Percentiles rank a stretch among this genome's conserved stretches.
Evolutionary conservation across 1,284 basidiomycete genomes (phyloP).

Genomic region (Sporisorium scitamineum): DNA sequence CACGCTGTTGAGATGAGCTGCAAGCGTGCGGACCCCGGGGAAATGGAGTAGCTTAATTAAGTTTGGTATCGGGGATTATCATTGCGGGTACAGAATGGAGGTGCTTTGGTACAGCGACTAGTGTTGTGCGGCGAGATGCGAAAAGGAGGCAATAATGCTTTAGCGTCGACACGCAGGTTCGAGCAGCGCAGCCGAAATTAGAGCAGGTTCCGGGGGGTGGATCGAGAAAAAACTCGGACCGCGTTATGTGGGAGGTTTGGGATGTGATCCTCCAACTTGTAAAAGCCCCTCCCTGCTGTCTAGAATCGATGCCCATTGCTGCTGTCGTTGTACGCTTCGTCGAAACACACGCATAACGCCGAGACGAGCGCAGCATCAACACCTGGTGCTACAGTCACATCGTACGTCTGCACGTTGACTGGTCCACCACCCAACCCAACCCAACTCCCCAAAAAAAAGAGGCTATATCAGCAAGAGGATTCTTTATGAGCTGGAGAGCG

Average conservation of each 20-base stretch:
- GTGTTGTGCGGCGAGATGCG: too few relatives aligned
- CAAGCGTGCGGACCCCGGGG: background rate
- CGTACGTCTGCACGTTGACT: slow-evolving; percentile 61
- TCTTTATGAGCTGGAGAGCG: too few relatives aligned
- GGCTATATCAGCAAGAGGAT: background rate
- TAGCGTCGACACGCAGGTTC: too few relatives aligned
- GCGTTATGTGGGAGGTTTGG: too few relatives aligned
- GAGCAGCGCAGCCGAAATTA: too few relatives aligned
- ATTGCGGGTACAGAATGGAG: background rate
- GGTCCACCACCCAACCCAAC: background rate
- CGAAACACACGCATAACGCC: slow-evolving; percentile 70
- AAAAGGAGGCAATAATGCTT: too few relatives aligned
- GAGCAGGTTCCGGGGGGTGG: too few relatives aligned
- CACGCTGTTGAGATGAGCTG: background rate
- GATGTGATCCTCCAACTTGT: too few relatives aligned
- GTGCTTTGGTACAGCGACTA: background rate
- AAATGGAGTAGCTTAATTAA: background rate
- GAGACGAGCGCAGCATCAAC: slow-evolving; percentile 71
- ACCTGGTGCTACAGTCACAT: slow-evolving; percentile 70
- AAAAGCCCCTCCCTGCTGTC: too few relatives aligned
- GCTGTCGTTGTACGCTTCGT: background rate
- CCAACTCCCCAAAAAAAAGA: background rate
- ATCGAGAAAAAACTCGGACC: too few relatives aligned
- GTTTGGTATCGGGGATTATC: too few relatives aligned
- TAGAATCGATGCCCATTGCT: background rate